Conservation (phyloP, 1,139 yeast species). For the Hanseniaspora sp. region DNA sequence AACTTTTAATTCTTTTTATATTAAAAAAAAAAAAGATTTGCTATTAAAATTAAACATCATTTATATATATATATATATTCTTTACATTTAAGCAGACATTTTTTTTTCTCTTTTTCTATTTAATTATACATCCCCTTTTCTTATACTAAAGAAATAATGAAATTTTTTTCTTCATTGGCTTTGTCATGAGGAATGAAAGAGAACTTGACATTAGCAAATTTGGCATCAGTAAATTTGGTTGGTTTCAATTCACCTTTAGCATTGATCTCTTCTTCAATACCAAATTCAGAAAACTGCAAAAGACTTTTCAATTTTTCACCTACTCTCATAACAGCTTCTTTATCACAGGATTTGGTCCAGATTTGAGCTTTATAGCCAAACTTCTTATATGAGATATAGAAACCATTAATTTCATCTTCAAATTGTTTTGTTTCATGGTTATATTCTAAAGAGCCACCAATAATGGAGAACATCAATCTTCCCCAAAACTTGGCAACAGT, state of each 20-base stretch:
- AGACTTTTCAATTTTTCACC: constrained; percentile 65
- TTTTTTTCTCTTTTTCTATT: not conserved
- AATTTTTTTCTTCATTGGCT: not conserved
- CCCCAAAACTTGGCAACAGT: constrained; percentile 44
- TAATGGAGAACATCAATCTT: constrained; percentile 76
- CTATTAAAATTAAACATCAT: not conserved
- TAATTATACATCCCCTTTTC: not conserved
- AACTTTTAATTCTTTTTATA: not conserved
- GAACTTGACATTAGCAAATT: constrained; percentile 5
- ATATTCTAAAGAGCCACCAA: constrained; percentile 91
- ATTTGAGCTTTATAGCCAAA: constrained; percentile 75
- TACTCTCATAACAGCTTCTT: constrained; percentile 49
- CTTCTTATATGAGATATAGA: constrained; percentile 79
- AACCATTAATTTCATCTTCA: constrained; percentile 77
- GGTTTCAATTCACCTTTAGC: constrained; percentile 1
- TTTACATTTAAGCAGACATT: no score
- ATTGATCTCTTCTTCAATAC: constrained; percentile 7
- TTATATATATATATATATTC: not conserved
- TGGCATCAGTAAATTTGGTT: constrained; percentile 9
- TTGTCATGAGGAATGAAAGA: constrained; percentile 13
- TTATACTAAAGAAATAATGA: not conserved
- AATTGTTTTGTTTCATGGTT: constrained; percentile 40
- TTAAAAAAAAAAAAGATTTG: no score
- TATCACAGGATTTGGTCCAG: constrained; percentile 82
- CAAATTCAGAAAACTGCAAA: constrained; percentile 10